Evolutionary conservation across 352 stramenopile species (phyloP), one percentile per base, ranked within the genome.

Genomic region (Elongisporangium anandrum): DNA sequence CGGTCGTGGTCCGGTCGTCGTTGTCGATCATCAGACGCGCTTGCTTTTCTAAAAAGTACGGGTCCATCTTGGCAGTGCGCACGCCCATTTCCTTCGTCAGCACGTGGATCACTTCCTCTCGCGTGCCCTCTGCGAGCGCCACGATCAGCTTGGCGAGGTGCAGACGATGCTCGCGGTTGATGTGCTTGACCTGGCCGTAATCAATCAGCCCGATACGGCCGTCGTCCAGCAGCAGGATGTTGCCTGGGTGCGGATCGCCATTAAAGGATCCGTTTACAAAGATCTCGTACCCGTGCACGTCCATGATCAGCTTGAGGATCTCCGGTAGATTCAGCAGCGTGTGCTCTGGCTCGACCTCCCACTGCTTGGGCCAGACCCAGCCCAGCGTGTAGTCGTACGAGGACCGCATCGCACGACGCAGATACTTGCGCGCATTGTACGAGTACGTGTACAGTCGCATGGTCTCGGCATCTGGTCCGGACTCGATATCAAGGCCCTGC

Each of bases 261-360:
- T 97, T 97, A 64, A 97, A 97, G 47, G 70, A 92, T n/a, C 91
- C 91, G 54, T 97, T 75, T 13, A 95, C 78, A 57, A 97, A 96
- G 57, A 97, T 96, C 70, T 97, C 91, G 69, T 96, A 90, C 7
- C 90, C 91, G 62, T 97, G 90, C 16, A 97, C 88, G 39, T 94
- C 87, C 77, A 94, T 92, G 17, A 96, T 70, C 13, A 93, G 73
- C 60, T 93, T 88, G 24, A 96, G 69, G 16, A 96, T 82, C 17
- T 89, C 77, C 2, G 87, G 81, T 26, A 96, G 74, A 57, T 96
- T 92, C 19, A 94, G 71, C 38, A 95, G 62, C 57, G 80, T 60
- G 47, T 87, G 73, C 55, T 79, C 48, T 4, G 82, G 54, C 16
- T 84, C 74, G 2, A 55, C 55, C 1, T 64, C 48, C 72, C 76